Evolutionary conservation across 2,329 filamentous ascomycete species (phyloP).

Genomic region (Diplodia intermedia): DNA sequence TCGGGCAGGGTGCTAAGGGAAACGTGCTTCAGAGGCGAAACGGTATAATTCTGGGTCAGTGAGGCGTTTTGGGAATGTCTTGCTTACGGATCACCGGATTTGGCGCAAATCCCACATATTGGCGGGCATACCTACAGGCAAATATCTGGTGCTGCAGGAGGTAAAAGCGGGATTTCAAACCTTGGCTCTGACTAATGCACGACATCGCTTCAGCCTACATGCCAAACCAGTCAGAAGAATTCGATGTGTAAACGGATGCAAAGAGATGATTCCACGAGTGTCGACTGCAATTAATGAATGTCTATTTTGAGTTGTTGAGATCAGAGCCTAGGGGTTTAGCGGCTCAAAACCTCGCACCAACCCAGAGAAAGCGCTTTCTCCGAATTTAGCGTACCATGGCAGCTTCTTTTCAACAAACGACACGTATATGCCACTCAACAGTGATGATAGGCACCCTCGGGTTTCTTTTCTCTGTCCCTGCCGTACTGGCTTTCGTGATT

Average conservation of each 20-base stretch:
- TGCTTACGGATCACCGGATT: background rate
- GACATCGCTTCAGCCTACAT: background rate
- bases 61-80: background rate
- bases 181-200: background rate
- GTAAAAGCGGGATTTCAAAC: background rate
- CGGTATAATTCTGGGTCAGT: background rate
- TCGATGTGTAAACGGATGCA: background rate
- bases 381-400: background rate
- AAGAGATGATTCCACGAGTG: background rate
- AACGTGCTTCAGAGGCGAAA: background rate
- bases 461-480: background rate
- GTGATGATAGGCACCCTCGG: background rate
- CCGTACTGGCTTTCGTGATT: background rate
- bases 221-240: background rate
- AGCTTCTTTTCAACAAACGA: background rate
- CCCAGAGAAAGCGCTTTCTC: background rate
- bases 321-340: background rate
- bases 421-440: background rate
- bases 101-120: background rate
- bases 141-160: background rate
- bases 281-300: background rate
- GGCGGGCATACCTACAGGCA: background rate
- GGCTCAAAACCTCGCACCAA: background rate
- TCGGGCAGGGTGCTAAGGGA: background rate
- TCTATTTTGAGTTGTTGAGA: background rate